Evolutionary conservation across 805 yeast genomes (phyloP), one percentile per base, ranked within the genome.

Genomic region (Candida ulmi): DNA sequence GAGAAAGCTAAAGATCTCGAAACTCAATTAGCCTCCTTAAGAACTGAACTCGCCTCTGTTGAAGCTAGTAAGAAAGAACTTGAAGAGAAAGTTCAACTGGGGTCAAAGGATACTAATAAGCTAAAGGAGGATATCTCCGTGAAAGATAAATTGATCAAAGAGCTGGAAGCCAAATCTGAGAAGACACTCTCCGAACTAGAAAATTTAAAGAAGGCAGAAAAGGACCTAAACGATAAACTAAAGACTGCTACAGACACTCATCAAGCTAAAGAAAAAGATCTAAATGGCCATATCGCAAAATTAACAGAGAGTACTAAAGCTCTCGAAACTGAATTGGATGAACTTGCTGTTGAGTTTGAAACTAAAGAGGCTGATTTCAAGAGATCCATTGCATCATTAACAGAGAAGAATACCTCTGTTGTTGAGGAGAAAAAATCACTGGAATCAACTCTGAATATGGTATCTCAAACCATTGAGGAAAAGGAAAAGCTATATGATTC

Each of bases 371-470:
- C 54, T n/a, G 56, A 51, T 5, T 38, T 44, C 29, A 60, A 57
- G 33, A 48, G 46, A 17, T 52, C 52, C 3, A 46, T 57, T 5
- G 47, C 46, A 2, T 39, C 49, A 2, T 38, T 58, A 40, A 52
- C 52, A 19, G 63, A 59, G 28, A 42, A 43, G 23, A 46, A 54
- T 29, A 54, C 52, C 11, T 55, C 58, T 1, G 42, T 51, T 5
- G 52, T 51, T 15, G 60, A 57, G 18, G 63, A 61, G 46, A 60
- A 61, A 35, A 57, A 57, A 30, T 58, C 68, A 0, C 39, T 63
- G 27, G 49, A 57, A 13, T 51, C 65, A 1, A 55, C 63, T 0
- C 37, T 63, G 9, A 58, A 57, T 28, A 46, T 59, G 42, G 59
- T 62, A 8, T 63, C 66, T 2, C 57, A 60, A 28, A 55, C 58